A percentile compares a stretch with the other conserved stretches of the same genome.
These are phyloP conservation scores for Parietichytrium sp. DNA, from an alignment of 108 stramenopile species.

Conservation along the genomic window DNA sequence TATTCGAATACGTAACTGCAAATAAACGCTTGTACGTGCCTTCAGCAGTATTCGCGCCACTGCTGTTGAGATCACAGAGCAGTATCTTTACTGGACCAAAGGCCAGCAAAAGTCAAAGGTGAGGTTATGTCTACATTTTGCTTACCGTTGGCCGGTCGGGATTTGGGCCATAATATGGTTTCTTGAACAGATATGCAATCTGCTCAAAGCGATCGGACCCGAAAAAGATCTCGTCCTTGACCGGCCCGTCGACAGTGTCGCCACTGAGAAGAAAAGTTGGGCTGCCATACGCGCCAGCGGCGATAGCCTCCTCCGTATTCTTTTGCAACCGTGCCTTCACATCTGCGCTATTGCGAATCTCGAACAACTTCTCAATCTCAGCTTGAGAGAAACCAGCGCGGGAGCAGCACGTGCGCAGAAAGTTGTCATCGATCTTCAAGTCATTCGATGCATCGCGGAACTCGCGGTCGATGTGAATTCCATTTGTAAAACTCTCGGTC, in stretches of 20 bases:
- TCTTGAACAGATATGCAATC: neutral
- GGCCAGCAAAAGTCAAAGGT: neutral
- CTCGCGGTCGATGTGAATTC: neutral
- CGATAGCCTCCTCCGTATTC: slow-evolving; percentile 8
- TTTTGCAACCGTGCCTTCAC: slow-evolving; percentile 8
- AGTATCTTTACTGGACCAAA: neutral
- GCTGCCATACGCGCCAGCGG: neutral
- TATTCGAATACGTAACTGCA: neutral
- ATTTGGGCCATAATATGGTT: slow-evolving; percentile 10
- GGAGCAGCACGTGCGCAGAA: neutral
- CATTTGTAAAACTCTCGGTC: neutral
- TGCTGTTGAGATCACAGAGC: neutral
- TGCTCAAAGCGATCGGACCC: slow-evolving; percentile 39
- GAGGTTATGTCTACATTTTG: neutral
- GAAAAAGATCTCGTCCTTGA: neutral
- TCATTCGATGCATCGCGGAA: neutral
- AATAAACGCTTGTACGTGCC: neutral
- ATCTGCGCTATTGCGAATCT: neutral
- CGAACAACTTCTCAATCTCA: neutral
- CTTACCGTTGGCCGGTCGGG: neutral
- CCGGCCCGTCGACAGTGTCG: too few relatives aligned
- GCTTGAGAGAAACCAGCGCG: neutral
- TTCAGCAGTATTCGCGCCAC: neutral
- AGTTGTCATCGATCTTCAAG: neutral
- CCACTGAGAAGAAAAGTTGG: neutral